Percentiles rank a stretch among this genome's conserved stretches.
Conservation (phyloP, 2,329 filamentous ascomycete species). For the Macroventuria anomochaeta region DNA sequence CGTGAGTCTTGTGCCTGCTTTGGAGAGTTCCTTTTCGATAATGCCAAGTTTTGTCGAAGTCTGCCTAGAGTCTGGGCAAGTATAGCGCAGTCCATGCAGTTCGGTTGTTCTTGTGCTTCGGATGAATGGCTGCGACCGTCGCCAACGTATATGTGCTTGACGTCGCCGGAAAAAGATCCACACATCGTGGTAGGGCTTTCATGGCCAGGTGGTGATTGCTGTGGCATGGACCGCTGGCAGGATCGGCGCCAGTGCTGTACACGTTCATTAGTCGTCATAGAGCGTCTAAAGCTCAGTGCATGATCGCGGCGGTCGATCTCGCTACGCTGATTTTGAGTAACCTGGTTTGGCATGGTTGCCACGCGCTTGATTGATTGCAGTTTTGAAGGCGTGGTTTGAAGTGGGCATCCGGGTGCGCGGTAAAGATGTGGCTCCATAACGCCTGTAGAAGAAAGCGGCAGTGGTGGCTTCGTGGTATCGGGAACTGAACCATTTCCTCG, state of each 20-base stretch:
- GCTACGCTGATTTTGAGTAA: background rate
- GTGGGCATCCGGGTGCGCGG: conserved; percentile 38
- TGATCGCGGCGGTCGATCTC: conserved; percentile 26
- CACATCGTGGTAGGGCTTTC: conserved; percentile 24
- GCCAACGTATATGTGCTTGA: conserved; percentile 29
- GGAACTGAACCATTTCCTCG: conserved; percentile 12
- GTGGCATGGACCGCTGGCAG: background rate
- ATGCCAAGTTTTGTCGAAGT: conserved; percentile 27
- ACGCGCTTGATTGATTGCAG: conserved; percentile 28
- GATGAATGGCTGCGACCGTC: background rate
- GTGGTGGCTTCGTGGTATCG: background rate
- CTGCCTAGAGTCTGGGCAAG: conserved; percentile 33
- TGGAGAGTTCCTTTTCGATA: conserved; percentile 1
- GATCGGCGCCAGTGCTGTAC: conserved; percentile 27
- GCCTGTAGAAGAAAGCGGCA: background rate
- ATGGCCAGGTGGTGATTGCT: background rate
- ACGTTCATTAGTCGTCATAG: conserved; percentile 35
- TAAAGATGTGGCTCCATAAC: conserved; percentile 19
- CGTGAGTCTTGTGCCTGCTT: background rate
- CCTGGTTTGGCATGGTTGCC: conserved; percentile 33
- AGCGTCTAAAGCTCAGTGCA: conserved; percentile 26
- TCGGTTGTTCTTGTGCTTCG: background rate
- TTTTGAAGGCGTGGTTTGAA: conserved; percentile 15
- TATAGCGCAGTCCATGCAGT: conserved; percentile 35
- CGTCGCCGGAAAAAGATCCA: conserved; percentile 15